Evolutionary conservation across 2,329 filamentous ascomycete species (phyloP).

Genomic region (Trichoderma endophyticum): DNA sequence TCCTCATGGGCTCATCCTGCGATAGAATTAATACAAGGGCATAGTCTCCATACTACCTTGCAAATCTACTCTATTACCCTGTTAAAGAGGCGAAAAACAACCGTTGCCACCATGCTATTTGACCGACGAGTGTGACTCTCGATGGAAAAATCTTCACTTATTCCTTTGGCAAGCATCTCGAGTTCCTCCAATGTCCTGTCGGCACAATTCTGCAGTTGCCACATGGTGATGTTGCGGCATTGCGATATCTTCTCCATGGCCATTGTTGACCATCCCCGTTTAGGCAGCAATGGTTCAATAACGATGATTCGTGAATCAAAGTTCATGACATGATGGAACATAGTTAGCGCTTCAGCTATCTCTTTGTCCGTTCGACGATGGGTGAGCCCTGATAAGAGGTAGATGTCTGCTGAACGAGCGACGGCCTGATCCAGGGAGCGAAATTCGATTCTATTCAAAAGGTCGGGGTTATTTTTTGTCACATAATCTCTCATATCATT

Average conservation of each 20-base stretch:
- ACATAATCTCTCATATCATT: neutral
- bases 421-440: neutral
- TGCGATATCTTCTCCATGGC: neutral
- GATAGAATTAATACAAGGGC: too few species aligned
- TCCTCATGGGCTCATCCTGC: too few species aligned
- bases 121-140: neutral
- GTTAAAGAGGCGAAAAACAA: neutral
- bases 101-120: neutral
- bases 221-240: neutral
- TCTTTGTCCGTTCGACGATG: slow-evolving; percentile 46
- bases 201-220: neutral
- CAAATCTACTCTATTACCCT: neutral
- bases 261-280: neutral
- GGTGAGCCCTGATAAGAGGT: slow-evolving; percentile 36
- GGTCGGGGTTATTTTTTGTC: neutral
- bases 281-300: neutral
- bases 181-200: neutral
- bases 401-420: neutral
- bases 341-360: slow-evolving; percentile 28
- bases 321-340: neutral
- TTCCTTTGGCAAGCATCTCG: neutral
- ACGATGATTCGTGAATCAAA: neutral
- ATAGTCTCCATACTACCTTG: neutral
- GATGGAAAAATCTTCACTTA: neutral
- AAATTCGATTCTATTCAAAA: neutral